phyloP scores from a whole-genome alignment of 1,284 basidiomycete species.

The Psilocybe mexicana region DNA sequence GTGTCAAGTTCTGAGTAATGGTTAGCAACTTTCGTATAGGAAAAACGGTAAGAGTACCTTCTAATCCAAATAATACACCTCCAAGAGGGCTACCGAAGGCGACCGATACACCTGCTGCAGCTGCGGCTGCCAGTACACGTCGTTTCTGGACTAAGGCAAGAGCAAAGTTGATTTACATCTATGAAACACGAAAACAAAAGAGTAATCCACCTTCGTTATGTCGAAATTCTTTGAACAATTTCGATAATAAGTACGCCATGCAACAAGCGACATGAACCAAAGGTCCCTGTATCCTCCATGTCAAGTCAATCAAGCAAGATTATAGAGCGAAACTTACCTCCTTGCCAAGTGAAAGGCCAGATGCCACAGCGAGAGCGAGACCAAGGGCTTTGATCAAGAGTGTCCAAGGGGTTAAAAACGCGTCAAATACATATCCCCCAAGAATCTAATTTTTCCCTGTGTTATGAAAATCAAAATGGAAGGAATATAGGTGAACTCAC shows the following conservation, averaged over 20 bases:
- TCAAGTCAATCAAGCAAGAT: not conserved
- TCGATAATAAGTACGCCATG: conserved; percentile 59
- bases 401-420: conserved; percentile 73
- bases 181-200: conserved; percentile 1
- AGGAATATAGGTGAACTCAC: conserved; percentile 36
- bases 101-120: conserved; percentile 73
- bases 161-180: not conserved
- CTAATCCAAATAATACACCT: conserved; percentile 73
- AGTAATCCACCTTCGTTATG: conserved; percentile 58
- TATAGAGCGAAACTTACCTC: conserved; percentile 40
- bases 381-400: conserved; percentile 78
- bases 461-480: not conserved
- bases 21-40: not conserved
- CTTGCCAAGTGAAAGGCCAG: conserved; percentile 76
- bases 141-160: conserved; percentile 60
- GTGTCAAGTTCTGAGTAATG: conserved; percentile 57
- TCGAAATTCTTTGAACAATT: conserved; percentile 55
- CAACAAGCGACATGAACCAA: conserved; percentile 74
- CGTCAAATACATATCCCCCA: conserved; percentile 71
- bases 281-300: conserved; percentile 48
- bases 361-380: conserved; percentile 76
- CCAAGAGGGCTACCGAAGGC: conserved; percentile 77
- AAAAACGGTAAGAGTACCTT: conserved; percentile 38
- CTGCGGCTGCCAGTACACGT: conserved; percentile 66
- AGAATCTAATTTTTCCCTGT: conserved; percentile 50